A percentile compares a stretch with the other conserved stretches of the same genome.
phyloP scores from a whole-genome alignment of 2,329 filamentous ascomycete species.

The Grosmannia clavigera region DNA sequence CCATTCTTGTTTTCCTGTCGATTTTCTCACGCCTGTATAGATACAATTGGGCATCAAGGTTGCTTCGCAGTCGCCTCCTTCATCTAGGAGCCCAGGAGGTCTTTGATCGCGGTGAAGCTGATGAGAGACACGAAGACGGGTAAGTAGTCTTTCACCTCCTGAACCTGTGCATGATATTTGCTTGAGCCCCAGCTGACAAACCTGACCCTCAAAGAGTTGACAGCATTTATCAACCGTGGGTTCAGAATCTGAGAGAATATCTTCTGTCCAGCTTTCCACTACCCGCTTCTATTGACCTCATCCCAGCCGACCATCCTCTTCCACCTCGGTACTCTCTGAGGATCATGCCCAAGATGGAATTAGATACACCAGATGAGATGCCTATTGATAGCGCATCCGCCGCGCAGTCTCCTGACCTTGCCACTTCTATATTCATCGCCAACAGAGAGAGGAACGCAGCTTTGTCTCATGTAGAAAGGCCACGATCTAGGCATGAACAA shows the following conservation, averaged over 20 bases:
- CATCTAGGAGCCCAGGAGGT: constrained; percentile 74
- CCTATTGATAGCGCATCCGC: not conserved
- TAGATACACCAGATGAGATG: not conserved
- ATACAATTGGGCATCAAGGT: constrained; percentile 87
- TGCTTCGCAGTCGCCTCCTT: constrained; percentile 70
- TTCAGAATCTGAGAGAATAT: constrained; percentile 50
- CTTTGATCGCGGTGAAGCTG: constrained; percentile 71
- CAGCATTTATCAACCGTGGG: constrained; percentile 71
- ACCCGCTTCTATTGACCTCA: constrained; percentile 51
- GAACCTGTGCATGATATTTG: not conserved
- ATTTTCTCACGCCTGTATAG: constrained; percentile 26
- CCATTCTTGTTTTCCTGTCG: not conserved
- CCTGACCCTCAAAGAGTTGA: constrained; percentile 47
- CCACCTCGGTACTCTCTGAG: constrained; percentile 54
- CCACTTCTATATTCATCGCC: constrained; percentile 3
- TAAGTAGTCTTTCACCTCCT: constrained; percentile 28
- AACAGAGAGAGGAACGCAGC: constrained; percentile 13
- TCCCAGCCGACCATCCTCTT: constrained; percentile 62
- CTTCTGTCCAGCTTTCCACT: constrained; percentile 59
- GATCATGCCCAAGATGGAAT: constrained; percentile 6
- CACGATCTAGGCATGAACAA: constrained; percentile 8
- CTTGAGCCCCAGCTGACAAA: not conserved
- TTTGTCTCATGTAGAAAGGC: constrained; percentile 13
- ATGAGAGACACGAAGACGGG: constrained; percentile 90
- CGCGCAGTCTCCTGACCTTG: constrained; percentile 2